These are phyloP conservation scores for Saturnispora mendoncae DNA, from an alignment of 805 yeast species.

Conservation along the genomic window DNA sequence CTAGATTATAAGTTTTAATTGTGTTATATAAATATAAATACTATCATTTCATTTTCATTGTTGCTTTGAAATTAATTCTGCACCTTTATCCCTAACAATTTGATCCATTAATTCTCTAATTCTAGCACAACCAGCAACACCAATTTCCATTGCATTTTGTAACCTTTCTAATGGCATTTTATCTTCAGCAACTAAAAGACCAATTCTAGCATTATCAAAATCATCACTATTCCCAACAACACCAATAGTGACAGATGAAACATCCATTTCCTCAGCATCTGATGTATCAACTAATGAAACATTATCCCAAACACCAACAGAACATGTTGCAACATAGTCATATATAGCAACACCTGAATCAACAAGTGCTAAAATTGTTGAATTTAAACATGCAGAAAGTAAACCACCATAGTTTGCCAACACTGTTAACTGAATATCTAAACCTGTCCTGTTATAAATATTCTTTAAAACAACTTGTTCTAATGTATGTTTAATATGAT, in stretches of 20 bases:
- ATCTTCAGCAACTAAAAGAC: conserved; percentile 70
- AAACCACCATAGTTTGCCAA: conserved; percentile 88
- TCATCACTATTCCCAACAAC: conserved; percentile 68
- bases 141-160: conserved; percentile 68
- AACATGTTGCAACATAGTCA: conserved; percentile 76
- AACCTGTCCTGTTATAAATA: conserved; percentile 74
- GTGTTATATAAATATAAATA: neutral
- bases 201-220: conserved; percentile 38
- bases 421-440: conserved; percentile 68
- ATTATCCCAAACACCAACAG: conserved; percentile 72
- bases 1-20: neutral
- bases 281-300: conserved; percentile 75
- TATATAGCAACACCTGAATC: conserved; percentile 95
- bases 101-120: conserved; percentile 79
- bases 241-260: conserved; percentile 75
- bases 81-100: conserved; percentile 71
- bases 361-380: conserved; percentile 78
- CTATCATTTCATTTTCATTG: conserved; percentile 11
- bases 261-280: conserved; percentile 72
- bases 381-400: conserved; percentile 69
- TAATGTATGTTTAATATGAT: conserved; percentile 60
- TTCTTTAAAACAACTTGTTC: conserved; percentile 65
- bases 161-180: conserved; percentile 75
- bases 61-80: conserved; percentile 28
- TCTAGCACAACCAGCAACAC: conserved; percentile 79